Percentiles rank a stretch among this genome's conserved stretches.
Evolutionary conservation across 495 filamentous ascomycete genomes (phyloP).

Genomic region (Aspergillus avenaceus): DNA sequence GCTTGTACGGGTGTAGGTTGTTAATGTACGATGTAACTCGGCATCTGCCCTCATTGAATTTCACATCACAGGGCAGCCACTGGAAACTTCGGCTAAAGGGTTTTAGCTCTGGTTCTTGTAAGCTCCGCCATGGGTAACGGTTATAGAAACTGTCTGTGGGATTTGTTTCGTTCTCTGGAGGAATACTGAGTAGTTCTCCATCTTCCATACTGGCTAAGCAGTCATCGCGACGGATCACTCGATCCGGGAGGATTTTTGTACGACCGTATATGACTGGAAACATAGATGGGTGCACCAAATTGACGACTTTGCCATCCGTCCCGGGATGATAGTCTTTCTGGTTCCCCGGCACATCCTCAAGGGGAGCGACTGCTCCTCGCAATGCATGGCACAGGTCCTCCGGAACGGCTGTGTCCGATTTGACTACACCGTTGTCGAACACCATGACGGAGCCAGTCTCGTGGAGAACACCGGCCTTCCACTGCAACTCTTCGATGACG

Average conservation of each 20-base stretch:
- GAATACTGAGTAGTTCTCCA: slow-evolving; percentile 25
- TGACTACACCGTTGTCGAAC: slow-evolving; percentile 30
- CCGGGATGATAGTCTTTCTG: slow-evolving; percentile 57
- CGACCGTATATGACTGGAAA: slow-evolving; percentile 56
- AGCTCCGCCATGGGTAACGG: not conserved
- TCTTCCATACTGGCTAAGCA: slow-evolving; percentile 36
- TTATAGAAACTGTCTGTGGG: not conserved
- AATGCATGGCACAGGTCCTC: slow-evolving; percentile 22
- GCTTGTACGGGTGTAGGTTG: slow-evolving; percentile 49
- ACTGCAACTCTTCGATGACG: slow-evolving; percentile 48
- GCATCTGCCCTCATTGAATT: slow-evolving; percentile 25
- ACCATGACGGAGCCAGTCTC: slow-evolving; percentile 26
- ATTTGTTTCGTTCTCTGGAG: slow-evolving; percentile 5
- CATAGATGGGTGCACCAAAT: slow-evolving; percentile 59
- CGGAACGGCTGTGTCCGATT: slow-evolving; percentile 32
- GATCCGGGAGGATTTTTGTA: slow-evolving; percentile 39
- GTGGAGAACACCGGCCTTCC: slow-evolving; percentile 32
- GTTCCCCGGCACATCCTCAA: slow-evolving; percentile 42
- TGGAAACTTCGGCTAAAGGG: slow-evolving; percentile 41
- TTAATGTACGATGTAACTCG: slow-evolving; percentile 53
- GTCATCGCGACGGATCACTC: slow-evolving; percentile 34
- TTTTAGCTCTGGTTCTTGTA: not conserved
- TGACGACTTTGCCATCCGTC: slow-evolving; percentile 50
- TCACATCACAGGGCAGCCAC: slow-evolving; percentile 57
- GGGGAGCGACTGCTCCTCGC: slow-evolving; percentile 17